Evolutionary conservation across 805 yeast species (phyloP), one percentile per base, ranked within the genome.

Genomic region (Candida morakotiae): DNA sequence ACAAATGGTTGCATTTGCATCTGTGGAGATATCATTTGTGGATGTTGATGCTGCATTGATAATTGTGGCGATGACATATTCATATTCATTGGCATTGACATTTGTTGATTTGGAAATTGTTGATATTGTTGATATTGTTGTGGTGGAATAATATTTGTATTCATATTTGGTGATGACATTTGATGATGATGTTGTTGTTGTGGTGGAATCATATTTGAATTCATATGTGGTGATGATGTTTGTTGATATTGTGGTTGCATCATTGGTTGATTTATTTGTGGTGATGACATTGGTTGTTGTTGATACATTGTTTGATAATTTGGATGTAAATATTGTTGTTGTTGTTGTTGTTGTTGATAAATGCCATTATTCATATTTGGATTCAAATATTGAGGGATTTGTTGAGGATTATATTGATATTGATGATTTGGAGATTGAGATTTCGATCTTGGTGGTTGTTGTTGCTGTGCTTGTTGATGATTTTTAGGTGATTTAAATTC

Each of bases 161-260:
- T 23, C 8, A 11, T 10, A 13, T 34, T 31, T 11, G 13, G 30
- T 25, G 25, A 18, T 44, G 45, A 22, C 33, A 37, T 6, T 44
- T 28, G 18, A 5, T 5, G 30, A 16, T 7, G 23, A 29, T 9
- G 21, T 14, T 10, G 35, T 16, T 20, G 44, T 27, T 7, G 10
- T 20, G 23, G 25, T 16, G 32, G 16, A 20, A 14, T 5, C 23
- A 9, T 6, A 5, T 27, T 20, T 17, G 7, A 8, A 14, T 22
- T 23, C 8, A 11, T 10, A 13, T 34, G 37, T 11, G 13, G 30
- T 25, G 25, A 18, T 44, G 45, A 22, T 20, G 23, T 18, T 21
- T 21, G 23, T 13, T 14, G 28, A 15, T 23, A 6, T 10, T 30
- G 38, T 33, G 40, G 34, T n/a, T 27, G 30, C 25, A 8, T 16